Percentiles rank a stretch among this genome's conserved stretches.
Conservation (phyloP, 2,329 filamentous ascomycete species). For the Stagonosporopsis tanaceti region DNA sequence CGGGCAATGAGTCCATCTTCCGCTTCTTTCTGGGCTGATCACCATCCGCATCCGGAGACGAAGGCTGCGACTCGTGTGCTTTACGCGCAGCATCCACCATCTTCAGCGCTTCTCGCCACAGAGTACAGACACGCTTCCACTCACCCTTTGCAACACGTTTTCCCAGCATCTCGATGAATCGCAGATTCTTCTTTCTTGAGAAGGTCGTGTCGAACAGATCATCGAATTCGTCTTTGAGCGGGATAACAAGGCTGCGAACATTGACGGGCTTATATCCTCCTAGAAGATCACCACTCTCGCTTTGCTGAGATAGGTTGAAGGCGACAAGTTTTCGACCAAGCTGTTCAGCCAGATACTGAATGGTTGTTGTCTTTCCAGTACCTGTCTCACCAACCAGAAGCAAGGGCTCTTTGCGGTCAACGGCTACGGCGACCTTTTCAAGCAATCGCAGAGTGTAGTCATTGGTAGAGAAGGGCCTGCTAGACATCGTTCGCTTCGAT, state of each 20-base stretch:
- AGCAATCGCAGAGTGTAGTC: constrained; percentile 83
- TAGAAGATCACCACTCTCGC: constrained; percentile 92
- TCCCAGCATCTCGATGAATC: constrained; percentile 78
- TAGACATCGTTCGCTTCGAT: constrained; percentile 49
- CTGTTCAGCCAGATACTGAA: constrained; percentile 87
- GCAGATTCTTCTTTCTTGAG: constrained; percentile 82
- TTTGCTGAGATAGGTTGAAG: constrained; percentile 97
- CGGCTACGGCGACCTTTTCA: constrained; percentile 85
- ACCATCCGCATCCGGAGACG: constrained; percentile 52
- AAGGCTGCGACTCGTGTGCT: constrained; percentile 52
- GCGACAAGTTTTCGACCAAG: constrained; percentile 87
- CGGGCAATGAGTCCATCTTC: constrained; percentile 64
- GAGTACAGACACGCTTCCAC: constrained; percentile 84
- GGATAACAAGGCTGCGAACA: constrained; percentile 83
- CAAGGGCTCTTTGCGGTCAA: constrained; percentile 85
- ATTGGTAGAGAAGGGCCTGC: constrained; percentile 83
- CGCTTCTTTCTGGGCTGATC: constrained; percentile 78
- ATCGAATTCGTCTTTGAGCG: constrained; percentile 92
- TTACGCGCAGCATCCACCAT: constrained; percentile 72
- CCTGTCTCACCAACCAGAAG: constrained; percentile 98
- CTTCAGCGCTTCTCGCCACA: constrained; percentile 88
- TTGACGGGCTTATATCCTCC: constrained; percentile 98
- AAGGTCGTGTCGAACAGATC: constrained; percentile 89
- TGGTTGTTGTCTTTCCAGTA: constrained; percentile 95
- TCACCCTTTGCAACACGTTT: constrained; percentile 83